Conservation (phyloP, 495 filamentous ascomycete species). For the Sabuloglossum arenarium region DNA sequence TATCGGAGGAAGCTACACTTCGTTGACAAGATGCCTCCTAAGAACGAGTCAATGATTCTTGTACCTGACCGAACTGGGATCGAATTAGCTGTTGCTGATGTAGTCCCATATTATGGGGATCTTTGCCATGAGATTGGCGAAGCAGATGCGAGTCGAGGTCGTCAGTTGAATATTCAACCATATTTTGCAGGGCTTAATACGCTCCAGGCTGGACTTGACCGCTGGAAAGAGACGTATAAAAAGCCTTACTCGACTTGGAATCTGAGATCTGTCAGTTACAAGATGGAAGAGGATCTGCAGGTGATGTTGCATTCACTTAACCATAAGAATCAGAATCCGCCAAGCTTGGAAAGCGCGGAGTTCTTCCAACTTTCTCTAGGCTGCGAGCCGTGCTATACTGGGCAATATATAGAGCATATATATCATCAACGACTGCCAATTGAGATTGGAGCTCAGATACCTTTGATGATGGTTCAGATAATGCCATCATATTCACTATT, state of each 20-base stretch:
- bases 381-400: not conserved
- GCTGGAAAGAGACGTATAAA: slow-evolving; percentile 10
- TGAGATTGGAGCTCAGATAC: not conserved
- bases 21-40: slow-evolving; percentile 7
- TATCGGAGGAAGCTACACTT: slow-evolving; percentile 13
- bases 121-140: slow-evolving; percentile 17
- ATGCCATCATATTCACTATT: slow-evolving; percentile 1
- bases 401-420: slow-evolving; percentile 1
- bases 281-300: not conserved
- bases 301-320: not conserved
- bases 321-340: not conserved
- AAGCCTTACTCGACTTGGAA: slow-evolving; percentile 3
- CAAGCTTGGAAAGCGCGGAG: not conserved
- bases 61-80: slow-evolving; percentile 11
- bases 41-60: slow-evolving; percentile 11
- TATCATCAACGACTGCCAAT: not conserved
- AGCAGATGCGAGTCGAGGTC: slow-evolving; percentile 13
- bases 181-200: slow-evolving; percentile 10
- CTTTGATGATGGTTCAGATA: not conserved
- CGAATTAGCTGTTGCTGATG: slow-evolving; percentile 9
- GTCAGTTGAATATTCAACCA: slow-evolving; percentile 14
- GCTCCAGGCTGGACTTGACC: slow-evolving; percentile 8
- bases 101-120: slow-evolving; percentile 17
- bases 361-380: not conserved
- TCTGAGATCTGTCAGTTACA: not conserved